phyloP scores from a whole-genome alignment of 257 asterid species.

The Solanum arcanum region DNA sequence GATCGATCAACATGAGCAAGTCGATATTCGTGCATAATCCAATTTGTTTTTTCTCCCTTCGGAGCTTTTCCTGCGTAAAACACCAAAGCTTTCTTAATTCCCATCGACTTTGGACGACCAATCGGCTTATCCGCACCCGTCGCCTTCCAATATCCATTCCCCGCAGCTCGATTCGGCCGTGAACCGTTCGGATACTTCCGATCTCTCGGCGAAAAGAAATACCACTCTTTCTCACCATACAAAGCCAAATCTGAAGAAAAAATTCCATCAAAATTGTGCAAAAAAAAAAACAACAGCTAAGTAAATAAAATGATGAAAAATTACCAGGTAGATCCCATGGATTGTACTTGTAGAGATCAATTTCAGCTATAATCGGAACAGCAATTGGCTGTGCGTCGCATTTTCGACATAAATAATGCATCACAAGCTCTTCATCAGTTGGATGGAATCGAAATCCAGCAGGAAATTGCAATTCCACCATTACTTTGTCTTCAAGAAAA shows the following conservation, averaged over 20 bases:
- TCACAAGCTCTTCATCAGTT: conserved; percentile 82
- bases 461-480: conserved; percentile 38
- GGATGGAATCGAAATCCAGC: conserved; percentile 92
- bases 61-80: conserved; percentile 90
- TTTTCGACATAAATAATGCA: conserved; percentile 66
- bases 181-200: conserved; percentile 93
- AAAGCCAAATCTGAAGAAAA: conserved; percentile 40
- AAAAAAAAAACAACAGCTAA: background rate
- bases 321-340: conserved; percentile 91
- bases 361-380: conserved; percentile 74
- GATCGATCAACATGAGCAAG: conserved; percentile 81
- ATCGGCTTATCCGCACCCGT: conserved; percentile 90
- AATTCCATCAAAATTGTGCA: background rate
- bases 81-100: conserved; percentile 75
- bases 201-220: conserved; percentile 79
- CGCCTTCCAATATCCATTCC: conserved; percentile 90
- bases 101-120: conserved; percentile 57
- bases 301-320: background rate
- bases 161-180: conserved; percentile 83
- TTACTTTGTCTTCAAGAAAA: background rate
- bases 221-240: conserved; percentile 95
- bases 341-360: conserved; percentile 70
- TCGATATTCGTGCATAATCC: conserved; percentile 97
- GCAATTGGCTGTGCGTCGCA: conserved; percentile 52
- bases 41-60: conserved; percentile 64